Percentiles rank a stretch among this genome's conserved stretches.
phyloP scores from a whole-genome alignment of 805 yeast genomes.

The Starmerella bombicola region DNA sequence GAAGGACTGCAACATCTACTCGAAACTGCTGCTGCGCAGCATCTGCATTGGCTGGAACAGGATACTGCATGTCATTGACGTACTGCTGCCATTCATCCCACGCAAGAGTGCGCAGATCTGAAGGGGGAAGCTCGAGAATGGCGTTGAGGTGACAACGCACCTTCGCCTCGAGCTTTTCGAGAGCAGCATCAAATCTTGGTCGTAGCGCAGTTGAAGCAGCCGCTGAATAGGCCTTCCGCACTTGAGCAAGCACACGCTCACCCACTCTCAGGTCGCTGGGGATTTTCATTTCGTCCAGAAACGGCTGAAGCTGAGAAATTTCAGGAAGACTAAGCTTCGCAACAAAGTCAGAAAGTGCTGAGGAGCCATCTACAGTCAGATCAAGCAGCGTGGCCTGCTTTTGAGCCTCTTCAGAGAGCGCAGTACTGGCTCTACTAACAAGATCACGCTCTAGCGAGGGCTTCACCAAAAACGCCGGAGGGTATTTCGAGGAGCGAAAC shows the following conservation, averaged over 20 bases:
- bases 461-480: conserved; percentile 8
- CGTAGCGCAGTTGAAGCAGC: conserved; percentile 1
- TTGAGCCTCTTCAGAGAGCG: neutral
- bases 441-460: conserved; percentile 14
- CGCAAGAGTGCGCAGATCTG: conserved; percentile 1
- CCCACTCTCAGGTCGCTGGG: conserved; percentile 10
- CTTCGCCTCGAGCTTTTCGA: conserved; percentile 13
- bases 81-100: conserved; percentile 24
- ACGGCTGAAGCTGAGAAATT: neutral
- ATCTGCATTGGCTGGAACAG: conserved; percentile 11
- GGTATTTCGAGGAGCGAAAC: conserved; percentile 1
- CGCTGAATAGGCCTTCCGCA: conserved; percentile 5
- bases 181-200: conserved; percentile 11
- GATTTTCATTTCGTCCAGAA: neutral
- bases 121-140: conserved; percentile 6
- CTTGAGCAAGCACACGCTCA: conserved; percentile 3
- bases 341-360: conserved; percentile 6
- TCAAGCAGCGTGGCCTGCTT: neutral
- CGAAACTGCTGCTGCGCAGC: conserved; percentile 13
- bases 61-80: conserved; percentile 13
- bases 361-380: conserved; percentile 7
- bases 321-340: conserved; percentile 6
- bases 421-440: neutral
- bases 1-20: neutral
- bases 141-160: conserved; percentile 22